Evolutionary conservation across 495 filamentous ascomycete genomes (phyloP).

Genomic region (Acidiella bohemica): DNA sequence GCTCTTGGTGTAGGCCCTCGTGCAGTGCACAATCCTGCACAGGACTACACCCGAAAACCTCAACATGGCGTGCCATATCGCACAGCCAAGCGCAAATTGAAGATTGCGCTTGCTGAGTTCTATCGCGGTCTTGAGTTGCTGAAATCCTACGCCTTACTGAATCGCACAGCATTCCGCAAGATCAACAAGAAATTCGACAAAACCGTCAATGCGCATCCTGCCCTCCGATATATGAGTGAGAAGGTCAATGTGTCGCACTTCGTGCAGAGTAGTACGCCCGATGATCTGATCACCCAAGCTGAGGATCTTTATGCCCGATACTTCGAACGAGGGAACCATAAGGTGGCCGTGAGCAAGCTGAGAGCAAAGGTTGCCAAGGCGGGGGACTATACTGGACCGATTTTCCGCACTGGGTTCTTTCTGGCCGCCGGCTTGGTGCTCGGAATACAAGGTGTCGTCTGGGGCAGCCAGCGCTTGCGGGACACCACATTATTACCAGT

Average conservation of each 20-base stretch:
- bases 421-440: conserved; percentile 54
- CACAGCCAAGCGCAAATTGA: conserved; percentile 78
- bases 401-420: conserved; percentile 70
- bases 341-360: conserved; percentile 76
- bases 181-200: conserved; percentile 99
- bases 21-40: conserved; percentile 1
- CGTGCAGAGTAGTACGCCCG: conserved; percentile 68
- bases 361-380: conserved; percentile 50
- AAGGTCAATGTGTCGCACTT: conserved; percentile 86
- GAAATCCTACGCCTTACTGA: conserved; percentile 78
- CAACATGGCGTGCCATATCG: conserved; percentile 49
- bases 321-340: conserved; percentile 80
- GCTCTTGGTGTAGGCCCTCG: conserved; percentile 1
- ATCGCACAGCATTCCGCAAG: conserved; percentile 86
- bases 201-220: conserved; percentile 58
- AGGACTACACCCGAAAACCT: conserved; percentile 29
- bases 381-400: conserved; percentile 55
- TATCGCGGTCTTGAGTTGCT: conserved; percentile 84
- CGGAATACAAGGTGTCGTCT: conserved; percentile 42
- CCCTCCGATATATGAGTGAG: conserved; percentile 75
- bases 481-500: conserved; percentile 35
- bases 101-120: conserved; percentile 78
- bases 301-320: conserved; percentile 90
- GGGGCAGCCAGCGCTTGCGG: conserved; percentile 34
- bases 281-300: conserved; percentile 58